phyloP scores from a whole-genome alignment of 176 grass and related monocot species.

The Raddia guianensis region DNA sequence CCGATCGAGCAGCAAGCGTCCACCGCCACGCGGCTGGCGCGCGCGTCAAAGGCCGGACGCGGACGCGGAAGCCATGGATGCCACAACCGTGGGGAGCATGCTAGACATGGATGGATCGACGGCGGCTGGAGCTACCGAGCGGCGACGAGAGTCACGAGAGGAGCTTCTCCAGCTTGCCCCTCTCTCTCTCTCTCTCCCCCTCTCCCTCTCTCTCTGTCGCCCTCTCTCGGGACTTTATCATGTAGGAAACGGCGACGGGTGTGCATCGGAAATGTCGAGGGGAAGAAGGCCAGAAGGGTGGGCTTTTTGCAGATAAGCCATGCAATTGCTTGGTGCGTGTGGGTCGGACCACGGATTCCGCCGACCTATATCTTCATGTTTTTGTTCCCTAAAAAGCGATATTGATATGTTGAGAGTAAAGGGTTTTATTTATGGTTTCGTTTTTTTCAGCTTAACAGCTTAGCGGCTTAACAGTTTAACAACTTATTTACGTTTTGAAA shows the following conservation, averaged over 20 bases:
- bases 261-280: constrained; percentile 29
- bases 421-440: too few relatives aligned
- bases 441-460: too few relatives aligned
- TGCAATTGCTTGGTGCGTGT: background rate
- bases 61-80: background rate
- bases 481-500: too few relatives aligned
- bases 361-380: too few relatives aligned
- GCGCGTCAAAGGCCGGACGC: background rate
- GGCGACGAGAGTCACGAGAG: too few relatives aligned
- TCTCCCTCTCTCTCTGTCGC: background rate
- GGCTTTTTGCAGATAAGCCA: background rate
- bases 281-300: too few relatives aligned
- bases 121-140: background rate
- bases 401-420: too few relatives aligned
- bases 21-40: background rate
- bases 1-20: too few relatives aligned
- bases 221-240: constrained; percentile 18
- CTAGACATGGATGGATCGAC: background rate
- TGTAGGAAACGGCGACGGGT: background rate
- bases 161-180: background rate
- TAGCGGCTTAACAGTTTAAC: too few relatives aligned
- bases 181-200: background rate
- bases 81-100: background rate
- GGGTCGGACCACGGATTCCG: too few relatives aligned
- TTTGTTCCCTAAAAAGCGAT: too few relatives aligned